Evolutionary conservation across 148 eudicot genomes (phyloP), one percentile per base, ranked within the genome.

Genomic region (Rhododendron henanense): DNA sequence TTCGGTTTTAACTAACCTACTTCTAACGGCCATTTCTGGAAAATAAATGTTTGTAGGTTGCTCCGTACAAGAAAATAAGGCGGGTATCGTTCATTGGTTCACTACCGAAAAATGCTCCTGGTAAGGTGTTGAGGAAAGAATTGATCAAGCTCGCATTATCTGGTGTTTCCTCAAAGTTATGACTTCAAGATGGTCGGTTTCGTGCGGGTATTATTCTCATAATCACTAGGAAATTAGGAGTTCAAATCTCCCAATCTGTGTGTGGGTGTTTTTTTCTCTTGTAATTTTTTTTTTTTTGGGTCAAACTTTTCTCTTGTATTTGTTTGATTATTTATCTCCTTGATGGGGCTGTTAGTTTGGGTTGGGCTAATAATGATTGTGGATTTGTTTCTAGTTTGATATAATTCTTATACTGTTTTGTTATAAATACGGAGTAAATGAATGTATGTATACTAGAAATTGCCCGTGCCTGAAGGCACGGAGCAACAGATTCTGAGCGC

Each of bases 11-110:
- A 35, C 23, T 50, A 41, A 0, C 41, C 33, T 59, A 25, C 71
- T 37, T 45, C 25, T 44, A 41, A 10, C 37, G 4, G 31, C 13
- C 3, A 41, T 45, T 15, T 41, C 44, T 73, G 16, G 44, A 35
- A 1, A 11, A 83, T 65, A 61, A 21, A 41, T 14, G 41, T 3
- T 37, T 84, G 83, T 87, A 89, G 91, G 91, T 87, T 73, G 89
- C 91, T n/a, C 88, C 91, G 0, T 87, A 83, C 85, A 90, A 90
- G 84, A 87, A 83, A 77, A 76, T 90, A 23, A 83, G 89, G 79
- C 85, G 85, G 16, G 88, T 90, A 10, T 57, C 31, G 19, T 87
- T 87, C 53, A 55, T 80, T 25, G 25, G 5, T 53, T 87, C 91
- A 16, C 83, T 89, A 37, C 89, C 89, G 7, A 89, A 85, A 69